Evolutionary conservation across 805 yeast species (phyloP), one percentile per base, ranked within the genome.

Genomic region (Candida tammaniensis): DNA sequence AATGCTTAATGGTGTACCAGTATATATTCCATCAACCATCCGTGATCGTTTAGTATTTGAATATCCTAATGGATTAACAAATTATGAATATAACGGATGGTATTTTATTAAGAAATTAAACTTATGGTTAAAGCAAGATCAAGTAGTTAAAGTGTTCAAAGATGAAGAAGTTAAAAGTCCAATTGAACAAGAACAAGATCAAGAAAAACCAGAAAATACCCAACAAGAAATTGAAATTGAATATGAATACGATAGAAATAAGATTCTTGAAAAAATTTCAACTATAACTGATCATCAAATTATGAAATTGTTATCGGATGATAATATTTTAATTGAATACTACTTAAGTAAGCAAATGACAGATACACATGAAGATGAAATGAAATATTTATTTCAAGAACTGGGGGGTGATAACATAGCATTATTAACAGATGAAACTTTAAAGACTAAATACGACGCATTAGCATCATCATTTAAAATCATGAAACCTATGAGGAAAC

Each of bases 1-100:
- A 0, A 51, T 64, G 39, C 71, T 74, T 48, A 84, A 78, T 44
- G 81, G 82, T 4, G 72, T 43, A 4, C 54, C 55, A 4, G 45
- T 49, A 1, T 49, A 39, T 27, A 32, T 53, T 12, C 56, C 56
- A 4, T 40, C 30, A 16, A 40, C 31, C 17, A 42, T 48, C 12
- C 39, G 39, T 7, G 44, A 40, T 24, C 34, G 50, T 31, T 35
- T 48, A 11, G 34, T 37, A 7, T 47, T 43, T 26, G 57, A 52
- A 32, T 52, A 51, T 36, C 25, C 48, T 6, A 27, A 36, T 7
- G 51, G 52, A 8, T 34, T 51, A 31, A 34, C 44, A 7, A 38
- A 37, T 15, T 36, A 27, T 27, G 46, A 40, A 21, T 44, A 28
- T 31, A 30, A 44, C 32, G 52, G 37, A 19, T 49, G 45, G 46